phyloP scores from a whole-genome alignment of 106 monocot genomes.

The Cymbidium sinense region DNA sequence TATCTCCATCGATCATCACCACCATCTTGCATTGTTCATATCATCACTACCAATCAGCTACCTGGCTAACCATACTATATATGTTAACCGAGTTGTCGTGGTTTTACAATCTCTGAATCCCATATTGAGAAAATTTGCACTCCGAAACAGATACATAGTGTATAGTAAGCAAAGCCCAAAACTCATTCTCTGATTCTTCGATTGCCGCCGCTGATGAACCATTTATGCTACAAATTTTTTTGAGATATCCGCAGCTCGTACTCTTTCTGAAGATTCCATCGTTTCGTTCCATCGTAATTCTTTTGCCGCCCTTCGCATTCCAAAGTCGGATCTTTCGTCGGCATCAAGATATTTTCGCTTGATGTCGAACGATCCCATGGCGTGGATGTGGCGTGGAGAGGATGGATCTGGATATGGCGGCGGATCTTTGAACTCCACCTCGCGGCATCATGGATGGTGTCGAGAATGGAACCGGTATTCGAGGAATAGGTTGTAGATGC shows the following conservation, averaged over 20 bases:
- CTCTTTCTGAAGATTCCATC: constrained; percentile 35
- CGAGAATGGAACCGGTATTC: constrained; percentile 41
- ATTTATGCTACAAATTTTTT: constrained; percentile 50
- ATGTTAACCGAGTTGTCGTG: too few species aligned
- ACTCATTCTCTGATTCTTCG: neutral
- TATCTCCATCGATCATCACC: too few species aligned
- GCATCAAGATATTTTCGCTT: constrained; percentile 43
- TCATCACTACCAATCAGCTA: too few species aligned
- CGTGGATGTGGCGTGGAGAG: constrained; percentile 24
- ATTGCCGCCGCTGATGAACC: constrained; percentile 32
- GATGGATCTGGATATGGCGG: constrained; percentile 19
- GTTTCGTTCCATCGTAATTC: constrained; percentile 41
- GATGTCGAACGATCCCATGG: constrained; percentile 38
- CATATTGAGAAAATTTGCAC: too few species aligned
- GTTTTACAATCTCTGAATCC: too few species aligned
- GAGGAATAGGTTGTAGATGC: constrained; percentile 27
- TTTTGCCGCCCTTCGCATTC: constrained; percentile 16
- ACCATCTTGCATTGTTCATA: too few species aligned
- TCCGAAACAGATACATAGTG: too few species aligned
- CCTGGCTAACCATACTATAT: too few species aligned
- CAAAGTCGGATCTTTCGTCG: constrained; percentile 39
- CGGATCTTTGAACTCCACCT: constrained; percentile 22
- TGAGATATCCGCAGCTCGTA: constrained; percentile 43
- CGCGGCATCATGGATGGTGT: constrained; percentile 14
- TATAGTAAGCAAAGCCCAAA: too few species aligned